A percentile compares a stretch with the other conserved stretches of the same genome.
Conservation (phyloP, 1,284 basidiomycete species). For the Mycosarcoma maydis region DNA sequence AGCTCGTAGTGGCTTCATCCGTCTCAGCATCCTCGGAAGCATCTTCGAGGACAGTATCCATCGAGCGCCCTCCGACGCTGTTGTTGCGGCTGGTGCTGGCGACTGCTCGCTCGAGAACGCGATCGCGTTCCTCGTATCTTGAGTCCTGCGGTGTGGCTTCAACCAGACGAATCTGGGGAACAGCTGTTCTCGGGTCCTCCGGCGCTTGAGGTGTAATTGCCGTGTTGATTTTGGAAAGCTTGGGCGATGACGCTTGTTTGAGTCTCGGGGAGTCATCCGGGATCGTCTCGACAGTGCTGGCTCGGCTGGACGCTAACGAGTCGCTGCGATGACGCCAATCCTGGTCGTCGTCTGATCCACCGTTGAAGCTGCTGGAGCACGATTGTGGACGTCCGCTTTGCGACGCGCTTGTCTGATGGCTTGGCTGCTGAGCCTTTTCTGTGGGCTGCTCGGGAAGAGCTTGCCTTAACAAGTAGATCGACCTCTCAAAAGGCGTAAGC, state of each 20-base stretch:
- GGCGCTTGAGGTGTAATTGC: not conserved
- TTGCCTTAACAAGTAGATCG: slow-evolving; percentile 29
- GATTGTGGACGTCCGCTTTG: not conserved
- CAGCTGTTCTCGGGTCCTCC: not conserved
- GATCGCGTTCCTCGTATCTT: slow-evolving; percentile 25
- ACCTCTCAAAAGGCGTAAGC: slow-evolving; percentile 29
- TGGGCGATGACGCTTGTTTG: slow-evolving; percentile 1
- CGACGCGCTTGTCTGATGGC: not conserved
- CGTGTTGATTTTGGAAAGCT: slow-evolving; percentile 30
- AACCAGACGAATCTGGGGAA: slow-evolving; percentile 23
- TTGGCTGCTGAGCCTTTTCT: not conserved
- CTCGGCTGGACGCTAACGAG: slow-evolving; percentile 22
- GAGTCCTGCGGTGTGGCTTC: slow-evolving; percentile 30
- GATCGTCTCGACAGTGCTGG: slow-evolving; percentile 20
- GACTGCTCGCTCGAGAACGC: not conserved
- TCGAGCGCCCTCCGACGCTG: slow-evolving; percentile 7
- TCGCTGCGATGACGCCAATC: slow-evolving; percentile 22
- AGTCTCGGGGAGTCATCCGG: not conserved
- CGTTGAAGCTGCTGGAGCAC: slow-evolving; percentile 3
- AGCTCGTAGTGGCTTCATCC: not conserved
- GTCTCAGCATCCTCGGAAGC: slow-evolving; percentile 6
- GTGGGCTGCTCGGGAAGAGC: slow-evolving; percentile 5
- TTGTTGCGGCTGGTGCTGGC: slow-evolving; percentile 1
- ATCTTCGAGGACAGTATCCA: slow-evolving; percentile 29
- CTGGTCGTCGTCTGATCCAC: slow-evolving; percentile 11